Evolutionary conservation across 208 protist species (phyloP).

Genomic region (Trypanosoma conorhini): DNA sequence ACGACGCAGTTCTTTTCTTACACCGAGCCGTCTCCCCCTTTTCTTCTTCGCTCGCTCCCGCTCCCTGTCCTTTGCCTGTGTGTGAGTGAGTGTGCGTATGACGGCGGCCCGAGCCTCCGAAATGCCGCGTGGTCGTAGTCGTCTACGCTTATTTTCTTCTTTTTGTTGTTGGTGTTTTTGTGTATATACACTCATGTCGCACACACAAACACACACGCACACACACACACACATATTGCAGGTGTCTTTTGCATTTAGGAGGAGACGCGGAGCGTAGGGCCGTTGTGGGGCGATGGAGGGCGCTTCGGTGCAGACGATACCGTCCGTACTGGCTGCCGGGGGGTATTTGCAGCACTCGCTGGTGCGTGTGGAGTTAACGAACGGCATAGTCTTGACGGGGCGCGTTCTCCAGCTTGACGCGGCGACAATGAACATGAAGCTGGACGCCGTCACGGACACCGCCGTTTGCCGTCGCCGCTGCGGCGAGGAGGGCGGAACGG

Average conservation of each 20-base stretch:
- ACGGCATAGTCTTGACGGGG: conserved; percentile 62
- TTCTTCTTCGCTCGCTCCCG: neutral
- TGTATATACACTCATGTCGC: neutral
- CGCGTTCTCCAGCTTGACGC: conserved; percentile 70
- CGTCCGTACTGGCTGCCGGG: conserved; percentile 44
- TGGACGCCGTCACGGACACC: conserved; percentile 66
- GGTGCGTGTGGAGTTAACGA: conserved; percentile 74
- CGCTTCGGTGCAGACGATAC: conserved; percentile 35
- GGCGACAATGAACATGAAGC: conserved; percentile 73
- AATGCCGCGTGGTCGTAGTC: no score
- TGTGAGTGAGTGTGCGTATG: neutral
- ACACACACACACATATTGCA: neutral
- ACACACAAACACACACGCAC: no score
- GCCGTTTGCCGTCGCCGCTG: conserved; percentile 39
- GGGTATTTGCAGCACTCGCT: conserved; percentile 48
- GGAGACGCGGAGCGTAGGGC: neutral
- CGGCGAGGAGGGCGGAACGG: neutral
- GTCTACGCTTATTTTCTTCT: neutral
- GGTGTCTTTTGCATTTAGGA: neutral
- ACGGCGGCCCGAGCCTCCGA: no score
- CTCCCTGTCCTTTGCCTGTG: neutral
- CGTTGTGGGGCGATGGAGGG: conserved; percentile 12
- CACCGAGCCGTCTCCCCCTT: neutral
- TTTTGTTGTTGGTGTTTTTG: conserved; percentile 3
- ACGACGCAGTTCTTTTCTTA: neutral